Evolutionary conservation across 805 yeast species (phyloP).

Genomic region (Clavispora vitiphila): DNA sequence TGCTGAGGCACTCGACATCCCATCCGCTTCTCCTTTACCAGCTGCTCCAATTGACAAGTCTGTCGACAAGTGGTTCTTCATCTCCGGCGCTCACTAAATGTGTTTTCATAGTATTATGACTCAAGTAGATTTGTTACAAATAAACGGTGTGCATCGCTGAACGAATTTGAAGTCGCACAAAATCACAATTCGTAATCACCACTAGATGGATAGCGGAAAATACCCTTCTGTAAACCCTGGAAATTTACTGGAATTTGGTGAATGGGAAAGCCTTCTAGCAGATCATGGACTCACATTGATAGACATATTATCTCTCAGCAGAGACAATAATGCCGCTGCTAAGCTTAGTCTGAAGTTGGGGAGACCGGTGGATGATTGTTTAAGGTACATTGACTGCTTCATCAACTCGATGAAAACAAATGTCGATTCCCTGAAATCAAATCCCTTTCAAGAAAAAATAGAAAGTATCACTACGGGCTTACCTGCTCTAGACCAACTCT

Average conservation of each 20-base stretch:
- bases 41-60: constrained; percentile 96
- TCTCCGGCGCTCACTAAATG: constrained; percentile 64
- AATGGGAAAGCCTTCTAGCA: neutral
- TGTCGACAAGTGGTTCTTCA: constrained; percentile 97
- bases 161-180: neutral
- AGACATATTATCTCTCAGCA: constrained; percentile 1
- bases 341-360: neutral
- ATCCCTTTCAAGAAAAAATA: neutral
- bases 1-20: constrained; percentile 47
- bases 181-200: neutral
- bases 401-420: neutral
- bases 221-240: neutral
- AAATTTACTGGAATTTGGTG: neutral
- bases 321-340: constrained; percentile 7
- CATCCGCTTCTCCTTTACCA: constrained; percentile 65
- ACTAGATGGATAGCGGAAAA: neutral
- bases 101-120: neutral
- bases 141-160: neutral
- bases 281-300: constrained; percentile 1
- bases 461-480: constrained; percentile 7
- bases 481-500: constrained; percentile 4
- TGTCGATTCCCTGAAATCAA: neutral
- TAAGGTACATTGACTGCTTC: neutral
- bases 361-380: neutral
- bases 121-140: neutral